These are phyloP conservation scores for Yamadazyma membranifaciens DNA, from an alignment of 1,139 yeast genomes.

Conservation along the genomic window DNA sequence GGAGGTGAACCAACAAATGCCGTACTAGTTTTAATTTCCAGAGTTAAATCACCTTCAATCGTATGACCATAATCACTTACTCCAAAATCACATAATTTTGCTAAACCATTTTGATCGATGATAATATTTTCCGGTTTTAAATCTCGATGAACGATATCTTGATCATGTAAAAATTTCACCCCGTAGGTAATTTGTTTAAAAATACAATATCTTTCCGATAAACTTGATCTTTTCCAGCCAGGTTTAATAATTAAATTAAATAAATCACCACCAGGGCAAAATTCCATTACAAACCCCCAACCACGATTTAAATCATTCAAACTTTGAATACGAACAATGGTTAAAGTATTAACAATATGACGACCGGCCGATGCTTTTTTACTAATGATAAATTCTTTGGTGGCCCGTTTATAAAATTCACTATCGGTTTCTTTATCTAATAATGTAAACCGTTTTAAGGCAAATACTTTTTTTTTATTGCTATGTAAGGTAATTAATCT, in stretches of 20 bases:
- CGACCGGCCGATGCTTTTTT: conserved; percentile 41
- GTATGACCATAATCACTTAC: conserved; percentile 65
- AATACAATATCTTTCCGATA: conserved; percentile 55
- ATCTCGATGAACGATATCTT: conserved; percentile 63
- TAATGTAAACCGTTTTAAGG: conserved; percentile 65
- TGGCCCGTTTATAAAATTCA: conserved; percentile 64
- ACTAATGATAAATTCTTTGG: conserved; percentile 62
- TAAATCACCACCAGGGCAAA: conserved; percentile 57
- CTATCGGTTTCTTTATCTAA: conserved; percentile 60
- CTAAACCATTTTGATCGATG: conserved; percentile 54
- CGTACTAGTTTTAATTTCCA: conserved; percentile 44
- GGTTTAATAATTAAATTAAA: conserved; percentile 43
- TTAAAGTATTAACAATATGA: conserved; percentile 59
- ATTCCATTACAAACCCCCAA: conserved; percentile 76
- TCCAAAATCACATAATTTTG: conserved; percentile 76
- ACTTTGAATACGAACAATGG: conserved; percentile 57
- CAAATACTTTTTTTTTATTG: conserved; percentile 45
- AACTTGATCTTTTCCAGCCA: conserved; percentile 46
- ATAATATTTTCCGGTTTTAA: conserved; percentile 66
- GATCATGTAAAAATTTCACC: conserved; percentile 51
- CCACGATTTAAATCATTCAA: conserved; percentile 57
- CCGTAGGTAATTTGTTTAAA: conserved; percentile 61
- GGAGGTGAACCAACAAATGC: conserved; percentile 77
- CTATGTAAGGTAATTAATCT: conserved; percentile 43
- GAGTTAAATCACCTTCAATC: conserved; percentile 49